phyloP scores from a whole-genome alignment of 768 basidiomycete genomes.

The Lentinula boryana region DNA sequence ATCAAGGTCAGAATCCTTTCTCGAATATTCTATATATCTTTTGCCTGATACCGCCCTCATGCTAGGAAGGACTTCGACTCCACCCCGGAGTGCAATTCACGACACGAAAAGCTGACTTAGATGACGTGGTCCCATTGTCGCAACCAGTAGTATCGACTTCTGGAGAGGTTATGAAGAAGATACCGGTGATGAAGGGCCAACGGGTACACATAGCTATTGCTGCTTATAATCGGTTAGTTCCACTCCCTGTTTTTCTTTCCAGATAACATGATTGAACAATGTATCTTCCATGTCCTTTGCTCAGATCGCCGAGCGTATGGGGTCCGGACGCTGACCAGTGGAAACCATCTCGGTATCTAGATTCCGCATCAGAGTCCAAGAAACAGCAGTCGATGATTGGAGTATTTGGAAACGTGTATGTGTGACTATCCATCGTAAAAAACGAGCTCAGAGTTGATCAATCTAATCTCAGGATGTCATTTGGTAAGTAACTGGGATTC shows the following conservation, averaged over 20 bases:
- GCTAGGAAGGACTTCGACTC: slow-evolving; percentile 24
- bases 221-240: slow-evolving; percentile 29
- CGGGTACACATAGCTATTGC: slow-evolving; percentile 27
- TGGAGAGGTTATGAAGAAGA: slow-evolving; percentile 25
- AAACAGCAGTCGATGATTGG: slow-evolving; percentile 9
- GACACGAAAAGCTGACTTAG: slow-evolving; percentile 25
- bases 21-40: background rate
- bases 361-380: slow-evolving; percentile 6
- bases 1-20: slow-evolving; percentile 13
- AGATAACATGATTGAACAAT: slow-evolving; percentile 4
- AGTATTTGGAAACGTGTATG: slow-evolving; percentile 18
- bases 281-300: slow-evolving; percentile 16
- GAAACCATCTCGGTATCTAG: slow-evolving; percentile 26
- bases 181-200: slow-evolving; percentile 29
- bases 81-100: slow-evolving; percentile 26
- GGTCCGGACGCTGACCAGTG: slow-evolving; percentile 29
- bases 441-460: background rate
- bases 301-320: slow-evolving; percentile 22
- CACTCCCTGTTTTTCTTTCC: background rate
- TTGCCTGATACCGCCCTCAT: background rate
- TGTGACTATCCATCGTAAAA: background rate
- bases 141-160: slow-evolving; percentile 26
- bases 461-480: slow-evolving; percentile 6
- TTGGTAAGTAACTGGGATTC: slow-evolving; percentile 2
- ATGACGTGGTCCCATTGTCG: slow-evolving; percentile 38